Base-by-base conservation (phyloP, 352 stramenopile genomes). In the Peronospora destructor region DNA sequence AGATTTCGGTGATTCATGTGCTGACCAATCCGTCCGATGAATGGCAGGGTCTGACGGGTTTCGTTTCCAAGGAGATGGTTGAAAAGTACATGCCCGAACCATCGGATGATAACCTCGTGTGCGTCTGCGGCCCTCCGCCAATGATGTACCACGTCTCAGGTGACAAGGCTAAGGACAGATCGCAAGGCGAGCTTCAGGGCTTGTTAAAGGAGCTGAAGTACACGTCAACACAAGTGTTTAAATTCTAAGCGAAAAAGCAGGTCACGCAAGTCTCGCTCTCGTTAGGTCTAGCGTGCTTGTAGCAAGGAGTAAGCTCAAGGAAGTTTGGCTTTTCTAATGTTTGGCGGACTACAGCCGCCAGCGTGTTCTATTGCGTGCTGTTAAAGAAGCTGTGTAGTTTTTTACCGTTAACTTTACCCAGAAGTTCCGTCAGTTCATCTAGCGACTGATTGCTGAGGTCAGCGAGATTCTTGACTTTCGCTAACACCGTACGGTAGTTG, bases 71-170 rank as follows among this genome's bases (percentile, higher is more conserved):
- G 61, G 77, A 93, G 35, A 89, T 95, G 69, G 64, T 96, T 50
- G 49, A 91, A 55, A 67, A 84, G 35, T 70, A 82, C 64, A 85
- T 97, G 45, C 85, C 87, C 0, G 63, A 56, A 34, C 80, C 87
- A 9, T 82, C 76, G 10, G 66, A 90, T 25, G 82, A 96, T 23
- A 59, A 80, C 58, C 60, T 95, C 19, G 69, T 97, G 25, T 91
- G 86, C 33, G 84, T 96, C 42, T 96, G 87, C 57, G 88, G 88
- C 11, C 88, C 88, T 16, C 86, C 77, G 9, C 73, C 80, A 14
- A 91, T 96, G 75, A 94, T 95, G 85, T 85, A 92, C 64, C 76
- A 90, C 53, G 55, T 96, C 40, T 95, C 78, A 33, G 84, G 86
- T 43, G 70, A 89, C 64, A 93, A 94, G 67, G 78, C 76, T 26